Base-by-base conservation (phyloP, 768 basidiomycete genomes). In the Russula sp. region DNA sequence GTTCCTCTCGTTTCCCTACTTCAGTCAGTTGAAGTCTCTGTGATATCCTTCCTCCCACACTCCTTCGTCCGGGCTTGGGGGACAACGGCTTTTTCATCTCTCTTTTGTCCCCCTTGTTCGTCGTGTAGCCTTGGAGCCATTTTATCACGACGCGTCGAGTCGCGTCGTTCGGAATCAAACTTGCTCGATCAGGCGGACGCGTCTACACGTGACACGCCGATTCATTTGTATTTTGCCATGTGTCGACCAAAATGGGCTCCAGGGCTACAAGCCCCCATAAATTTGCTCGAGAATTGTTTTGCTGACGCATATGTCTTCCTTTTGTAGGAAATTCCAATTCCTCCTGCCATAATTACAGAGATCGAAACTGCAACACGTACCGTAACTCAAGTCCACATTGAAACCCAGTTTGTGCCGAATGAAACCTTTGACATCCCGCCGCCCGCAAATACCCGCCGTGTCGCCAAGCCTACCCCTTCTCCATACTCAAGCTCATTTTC, bases 31-130 rank as follows among this genome's bases (percentile, higher is more conserved):
- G 80, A 83, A 84, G 77, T 83, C 84, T 89, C 84, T 83, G 88
- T 89, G 84, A 83, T 76, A 72, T 77, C 80, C 83, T 79, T 77
- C 71, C 76, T 76, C 77, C 77, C 76, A 79, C 80, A 82, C 85
- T 86, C 88, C 88, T 87, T 89, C 87, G 86, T 87, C 87, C 83
- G 89, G 89, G 89, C 87, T 89, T 84, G 88, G 89, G 90, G 89
- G 88, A 87, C 84, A 81, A 84, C 83, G 85, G 86, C 82, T 78
- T 81, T 79, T 78, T 79, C 79, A 77, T 65, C 79, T 73, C 72
- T 81, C 77, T 84, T 51, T 57, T 79, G 85, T 89, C 87, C 88
- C 88, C 88, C 87, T 85, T 77, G 85, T 85, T 84, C 79, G 70
- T 63, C 66, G 66, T n/a, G n/a, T 71, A 73, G 67, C 70, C 71